Evolutionary conservation across 176 grass and related monocot species (phyloP).

Genomic region (Cymbopogon citratus): DNA sequence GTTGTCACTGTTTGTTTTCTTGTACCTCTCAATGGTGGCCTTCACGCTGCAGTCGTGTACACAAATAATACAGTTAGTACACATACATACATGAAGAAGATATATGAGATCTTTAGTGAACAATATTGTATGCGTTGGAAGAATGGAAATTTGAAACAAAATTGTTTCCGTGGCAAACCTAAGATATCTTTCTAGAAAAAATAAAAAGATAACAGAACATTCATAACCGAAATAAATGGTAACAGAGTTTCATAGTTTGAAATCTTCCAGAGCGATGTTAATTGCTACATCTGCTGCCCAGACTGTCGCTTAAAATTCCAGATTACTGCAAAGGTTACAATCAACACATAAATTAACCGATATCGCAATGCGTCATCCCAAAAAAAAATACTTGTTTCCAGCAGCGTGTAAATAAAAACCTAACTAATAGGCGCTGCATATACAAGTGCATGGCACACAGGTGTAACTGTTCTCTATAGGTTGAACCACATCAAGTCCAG

Average conservation of each 20-base stretch:
- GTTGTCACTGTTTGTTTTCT: slow-evolving; percentile 69
- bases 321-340: not conserved
- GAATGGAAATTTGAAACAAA: not conserved
- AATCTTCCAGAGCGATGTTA: not conserved
- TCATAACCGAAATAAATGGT: not conserved
- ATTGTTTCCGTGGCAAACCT: not conserved
- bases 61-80: not conserved
- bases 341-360: not conserved
- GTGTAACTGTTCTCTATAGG: not conserved
- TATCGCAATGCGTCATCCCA: not conserved
- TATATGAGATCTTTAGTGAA: not conserved
- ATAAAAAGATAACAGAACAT: not conserved
- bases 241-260: not conserved
- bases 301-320: too few species aligned
- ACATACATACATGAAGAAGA: not conserved
- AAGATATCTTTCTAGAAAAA: not conserved
- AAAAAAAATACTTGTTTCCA: not conserved
- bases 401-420: too few species aligned
- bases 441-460: not conserved
- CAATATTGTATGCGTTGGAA: not conserved
- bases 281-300: not conserved
- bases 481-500: not conserved
- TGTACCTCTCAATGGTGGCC: slow-evolving; percentile 85
- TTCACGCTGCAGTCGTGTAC: slow-evolving; percentile 59
- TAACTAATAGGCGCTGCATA: not conserved